Conservation (phyloP, 345 rosid species). For the Eucalyptus marginata region DNA sequence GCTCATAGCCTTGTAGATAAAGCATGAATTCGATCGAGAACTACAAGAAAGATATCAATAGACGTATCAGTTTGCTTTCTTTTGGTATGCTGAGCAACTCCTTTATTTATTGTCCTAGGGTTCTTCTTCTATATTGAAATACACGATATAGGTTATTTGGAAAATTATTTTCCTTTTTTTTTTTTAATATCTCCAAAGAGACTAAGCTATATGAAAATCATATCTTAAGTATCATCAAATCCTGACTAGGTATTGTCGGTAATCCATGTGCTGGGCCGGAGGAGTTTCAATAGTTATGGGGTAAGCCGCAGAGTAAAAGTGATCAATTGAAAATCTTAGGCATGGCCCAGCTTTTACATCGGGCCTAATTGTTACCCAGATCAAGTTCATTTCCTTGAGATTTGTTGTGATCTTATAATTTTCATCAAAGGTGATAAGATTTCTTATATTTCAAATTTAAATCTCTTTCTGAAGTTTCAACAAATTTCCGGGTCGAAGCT, state of each 20-base stretch:
- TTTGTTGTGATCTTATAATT: too few species aligned
- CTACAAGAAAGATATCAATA: not conserved
- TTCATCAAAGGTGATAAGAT: too few species aligned
- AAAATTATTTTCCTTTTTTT: too few species aligned
- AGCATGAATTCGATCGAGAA: not conserved
- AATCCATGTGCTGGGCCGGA: rapidly evolving
- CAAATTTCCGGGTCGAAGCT: too few species aligned
- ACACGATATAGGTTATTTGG: not conserved
- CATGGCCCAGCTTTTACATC: too few species aligned
- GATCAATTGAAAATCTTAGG: too few species aligned
- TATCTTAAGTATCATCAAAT: not conserved
- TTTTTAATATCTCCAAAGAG: too few species aligned
- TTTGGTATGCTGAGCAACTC: not conserved
- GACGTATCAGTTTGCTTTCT: not conserved
- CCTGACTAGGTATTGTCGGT: not conserved
- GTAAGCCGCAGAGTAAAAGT: rapidly evolving
- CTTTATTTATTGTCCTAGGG: not conserved
- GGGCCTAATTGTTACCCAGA: too few species aligned
- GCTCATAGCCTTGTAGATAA: not conserved
- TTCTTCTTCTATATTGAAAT: not conserved
- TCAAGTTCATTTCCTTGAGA: too few species aligned
- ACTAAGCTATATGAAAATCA: not conserved
- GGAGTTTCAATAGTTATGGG: too few species aligned
- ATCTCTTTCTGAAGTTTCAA: too few species aligned
- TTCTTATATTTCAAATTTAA: too few species aligned